A percentile compares a stretch with the other conserved stretches of the same genome.
phyloP scores from a whole-genome alignment of 352 stramenopile species.

The Phytopythium boreale region DNA sequence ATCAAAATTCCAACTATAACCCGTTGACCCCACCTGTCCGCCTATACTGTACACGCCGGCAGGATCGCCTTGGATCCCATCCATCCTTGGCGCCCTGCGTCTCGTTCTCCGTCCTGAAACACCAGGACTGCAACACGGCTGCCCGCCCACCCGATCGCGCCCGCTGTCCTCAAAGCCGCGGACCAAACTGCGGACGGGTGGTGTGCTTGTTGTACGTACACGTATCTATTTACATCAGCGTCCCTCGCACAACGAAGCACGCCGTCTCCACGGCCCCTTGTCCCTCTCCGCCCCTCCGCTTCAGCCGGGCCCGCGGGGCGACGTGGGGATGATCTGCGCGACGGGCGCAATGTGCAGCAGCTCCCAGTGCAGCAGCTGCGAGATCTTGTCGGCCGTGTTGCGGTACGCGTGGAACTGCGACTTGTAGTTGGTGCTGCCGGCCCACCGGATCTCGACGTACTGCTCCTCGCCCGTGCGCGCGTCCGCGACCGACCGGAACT shows the following conservation, averaged over 20 bases:
- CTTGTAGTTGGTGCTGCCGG: conserved; percentile 27
- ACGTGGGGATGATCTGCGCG: conserved; percentile 24
- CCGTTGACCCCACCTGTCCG: neutral
- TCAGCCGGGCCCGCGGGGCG: neutral
- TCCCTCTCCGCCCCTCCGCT: too few species aligned
- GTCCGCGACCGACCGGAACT: conserved; percentile 17
- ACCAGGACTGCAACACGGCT: too few species aligned
- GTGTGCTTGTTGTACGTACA: too few species aligned
- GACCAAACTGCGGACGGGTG: too few species aligned
- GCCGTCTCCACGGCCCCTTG: too few species aligned
- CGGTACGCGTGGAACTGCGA: conserved; percentile 19
- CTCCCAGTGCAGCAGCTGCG: conserved; percentile 24
- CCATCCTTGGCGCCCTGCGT: too few species aligned
- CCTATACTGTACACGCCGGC: neutral
- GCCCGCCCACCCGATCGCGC: too few species aligned
- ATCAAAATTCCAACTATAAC: neutral
- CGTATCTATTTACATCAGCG: too few species aligned
- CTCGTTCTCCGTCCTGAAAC: too few species aligned
- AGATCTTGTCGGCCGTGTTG: conserved; percentile 20
- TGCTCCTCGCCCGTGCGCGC: conserved; percentile 7
- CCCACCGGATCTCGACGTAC: conserved; percentile 22
- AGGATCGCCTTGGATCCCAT: too few species aligned
- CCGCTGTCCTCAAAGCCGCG: too few species aligned
- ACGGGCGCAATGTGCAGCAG: conserved; percentile 12
- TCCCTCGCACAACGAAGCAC: too few species aligned